These are phyloP conservation scores for Suillus subalutaceus DNA, from an alignment of 768 basidiomycete species.

Conservation along the genomic window DNA sequence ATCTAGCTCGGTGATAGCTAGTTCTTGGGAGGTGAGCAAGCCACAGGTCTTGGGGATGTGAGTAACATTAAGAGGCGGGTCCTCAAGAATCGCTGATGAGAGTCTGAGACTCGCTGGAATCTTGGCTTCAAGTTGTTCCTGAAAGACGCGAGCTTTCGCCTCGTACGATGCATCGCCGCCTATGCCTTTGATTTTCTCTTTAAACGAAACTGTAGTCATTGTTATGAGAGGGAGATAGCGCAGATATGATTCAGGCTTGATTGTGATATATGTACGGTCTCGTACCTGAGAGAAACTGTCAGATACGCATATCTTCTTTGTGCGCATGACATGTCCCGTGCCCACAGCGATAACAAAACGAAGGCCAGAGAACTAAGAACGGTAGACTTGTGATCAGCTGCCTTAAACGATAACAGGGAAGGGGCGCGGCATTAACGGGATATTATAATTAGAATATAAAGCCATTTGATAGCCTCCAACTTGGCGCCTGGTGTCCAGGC, in stretches of 20 bases:
- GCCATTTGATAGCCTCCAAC: background rate
- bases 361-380: slow-evolving; percentile 1
- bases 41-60: slow-evolving; percentile 35
- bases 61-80: slow-evolving; percentile 35
- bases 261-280: background rate
- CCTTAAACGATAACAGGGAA: too few relatives aligned
- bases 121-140: slow-evolving; percentile 24
- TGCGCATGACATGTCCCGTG: slow-evolving; percentile 4
- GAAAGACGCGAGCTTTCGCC: slow-evolving; percentile 21
- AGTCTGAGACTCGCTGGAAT: slow-evolving; percentile 27
- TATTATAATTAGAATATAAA: background rate
- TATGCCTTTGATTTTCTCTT: slow-evolving; percentile 24
- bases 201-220: slow-evolving; percentile 19
- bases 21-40: slow-evolving; percentile 34
- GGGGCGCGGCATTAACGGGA: background rate
- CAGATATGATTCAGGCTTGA: background rate
- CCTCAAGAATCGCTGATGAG: slow-evolving; percentile 19
- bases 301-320: background rate
- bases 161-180: slow-evolving; percentile 25
- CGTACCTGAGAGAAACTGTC: background rate
- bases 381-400: background rate
- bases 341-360: background rate
- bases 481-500: background rate
- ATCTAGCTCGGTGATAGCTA: slow-evolving; percentile 39
- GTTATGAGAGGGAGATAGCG: background rate